These are phyloP conservation scores for Rutstroemia sp. DNA, from an alignment of 2,329 filamentous ascomycete species.

Conservation along the genomic window DNA sequence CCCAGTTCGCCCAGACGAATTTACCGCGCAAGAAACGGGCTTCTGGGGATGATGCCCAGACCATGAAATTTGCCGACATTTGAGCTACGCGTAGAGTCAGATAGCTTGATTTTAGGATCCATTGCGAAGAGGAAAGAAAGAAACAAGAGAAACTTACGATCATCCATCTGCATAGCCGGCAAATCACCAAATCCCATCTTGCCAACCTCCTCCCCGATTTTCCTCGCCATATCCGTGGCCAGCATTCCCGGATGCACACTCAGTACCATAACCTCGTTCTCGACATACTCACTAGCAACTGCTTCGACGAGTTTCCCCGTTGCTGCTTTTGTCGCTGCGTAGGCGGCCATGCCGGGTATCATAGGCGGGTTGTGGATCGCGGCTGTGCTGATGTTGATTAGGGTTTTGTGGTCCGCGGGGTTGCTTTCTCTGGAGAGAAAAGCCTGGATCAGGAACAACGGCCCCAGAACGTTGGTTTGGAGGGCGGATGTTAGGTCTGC, in stretches of 20 bases:
- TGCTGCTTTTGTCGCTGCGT: neutral
- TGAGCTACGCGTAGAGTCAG: conserved; percentile 1
- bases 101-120: too few species aligned
- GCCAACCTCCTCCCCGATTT: too few species aligned
- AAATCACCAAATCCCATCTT: too few species aligned
- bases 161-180: neutral
- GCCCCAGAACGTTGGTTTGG: too few species aligned
- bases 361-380: too few species aligned
- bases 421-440: too few species aligned
- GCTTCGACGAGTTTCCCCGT: neutral
- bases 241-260: neutral
- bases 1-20: conserved; percentile 43
- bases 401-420: too few species aligned
- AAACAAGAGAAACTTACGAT: neutral
- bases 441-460: too few species aligned
- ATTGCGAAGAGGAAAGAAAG: neutral
- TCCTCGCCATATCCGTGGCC: neutral
- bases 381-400: too few species aligned
- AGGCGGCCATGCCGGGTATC: neutral
- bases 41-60: conserved; percentile 30
- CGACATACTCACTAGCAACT: neutral
- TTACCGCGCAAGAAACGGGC: conserved; percentile 39
- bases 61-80: conserved; percentile 15
- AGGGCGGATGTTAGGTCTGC: too few species aligned
- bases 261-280: neutral